Evolutionary conservation across 768 basidiomycete species (phyloP).

Genomic region (Lentinula guzmanii): DNA sequence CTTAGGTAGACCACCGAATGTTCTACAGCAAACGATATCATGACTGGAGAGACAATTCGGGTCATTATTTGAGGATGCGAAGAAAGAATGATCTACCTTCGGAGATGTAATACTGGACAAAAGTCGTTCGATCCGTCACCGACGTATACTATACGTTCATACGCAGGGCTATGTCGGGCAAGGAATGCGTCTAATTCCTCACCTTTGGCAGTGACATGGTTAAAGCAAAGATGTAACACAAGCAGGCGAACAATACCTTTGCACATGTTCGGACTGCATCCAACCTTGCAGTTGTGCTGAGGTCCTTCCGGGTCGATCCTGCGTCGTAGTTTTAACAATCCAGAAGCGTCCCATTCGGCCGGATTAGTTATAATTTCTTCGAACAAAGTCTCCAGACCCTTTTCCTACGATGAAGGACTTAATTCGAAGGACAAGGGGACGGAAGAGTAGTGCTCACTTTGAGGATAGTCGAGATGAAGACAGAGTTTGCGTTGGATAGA

Average conservation of each 20-base stretch:
- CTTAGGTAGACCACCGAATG: slow-evolving; percentile 68
- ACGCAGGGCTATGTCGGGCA: slow-evolving; percentile 48
- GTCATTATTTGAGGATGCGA: background rate
- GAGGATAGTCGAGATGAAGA: slow-evolving; percentile 89
- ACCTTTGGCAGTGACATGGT: slow-evolving; percentile 38
- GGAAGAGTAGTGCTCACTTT: slow-evolving; percentile 39
- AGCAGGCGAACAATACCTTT: slow-evolving; percentile 53
- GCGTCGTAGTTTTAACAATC: slow-evolving; percentile 70
- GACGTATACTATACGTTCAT: slow-evolving; percentile 80
- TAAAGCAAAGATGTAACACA: background rate
- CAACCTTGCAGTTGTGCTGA: slow-evolving; percentile 80
- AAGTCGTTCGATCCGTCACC: slow-evolving; percentile 97
- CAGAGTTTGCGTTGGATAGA: slow-evolving; percentile 88
- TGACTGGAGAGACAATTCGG: slow-evolving; percentile 39
- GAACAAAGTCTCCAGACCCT: slow-evolving; percentile 69
- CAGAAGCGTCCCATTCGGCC: slow-evolving; percentile 69
- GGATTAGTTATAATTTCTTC: slow-evolving; percentile 89
- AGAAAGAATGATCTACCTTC: slow-evolving; percentile 38
- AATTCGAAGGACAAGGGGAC: background rate
- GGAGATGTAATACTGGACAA: slow-evolving; percentile 81
- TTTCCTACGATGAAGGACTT: slow-evolving; percentile 41
- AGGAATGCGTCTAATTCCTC: slow-evolving; percentile 88
- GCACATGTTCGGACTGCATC: slow-evolving; percentile 97
- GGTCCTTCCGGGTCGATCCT: slow-evolving; percentile 70
- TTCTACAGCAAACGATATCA: slow-evolving; percentile 80